Evolutionary conservation across 768 basidiomycete genomes (phyloP), one percentile per base, ranked within the genome.

Genomic region (Boletellus sp.): DNA sequence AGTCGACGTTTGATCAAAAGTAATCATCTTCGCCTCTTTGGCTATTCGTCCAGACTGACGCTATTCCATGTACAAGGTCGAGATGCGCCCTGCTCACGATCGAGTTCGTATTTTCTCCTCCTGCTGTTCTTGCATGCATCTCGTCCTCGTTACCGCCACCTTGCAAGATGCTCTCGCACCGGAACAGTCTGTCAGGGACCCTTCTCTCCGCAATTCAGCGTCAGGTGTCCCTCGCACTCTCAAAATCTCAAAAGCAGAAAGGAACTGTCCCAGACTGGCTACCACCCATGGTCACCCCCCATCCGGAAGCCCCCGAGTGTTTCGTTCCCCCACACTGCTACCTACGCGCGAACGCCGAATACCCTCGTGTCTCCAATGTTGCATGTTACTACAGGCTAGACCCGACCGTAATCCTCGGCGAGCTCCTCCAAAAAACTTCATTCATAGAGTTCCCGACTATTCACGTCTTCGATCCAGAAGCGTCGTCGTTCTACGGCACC

Each of bases 361-460:
- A 66, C 22, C 54, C 55, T 2, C 45, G 47, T 26, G 31, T 42
- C 46, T 61, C 55, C 42, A 71, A 63, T 58, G 58, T 60, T 44
- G 72, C 68, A 6, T 59, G 55, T 40, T 87, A 82, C 62, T 77
- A 85, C 61, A 76, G 75, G 31, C 67, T 93, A 12, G 80, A 87
- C 44, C 68, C 77, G 3, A 62, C 68, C 4, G 57, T 75, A 37
- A 65, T 75, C 20, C 72, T 94, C 23, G 59, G 63, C 10, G 58
- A 63, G 22, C 67, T 76, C 8, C 70, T 95, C 39, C 74, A 71
- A 32, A 69, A 80, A 43, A 87, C 80, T 37, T 72, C 79, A 24
- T 92, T 93, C 65, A 77, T 87, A 28, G 93, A 95, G 65, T 95
- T 80, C 60, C 93, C 93, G 7, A 84, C 83, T 1, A 80, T 95